These are phyloP conservation scores for Ceratobasidium sp. DNA, from an alignment of 1,284 basidiomycete species.

Conservation along the genomic window DNA sequence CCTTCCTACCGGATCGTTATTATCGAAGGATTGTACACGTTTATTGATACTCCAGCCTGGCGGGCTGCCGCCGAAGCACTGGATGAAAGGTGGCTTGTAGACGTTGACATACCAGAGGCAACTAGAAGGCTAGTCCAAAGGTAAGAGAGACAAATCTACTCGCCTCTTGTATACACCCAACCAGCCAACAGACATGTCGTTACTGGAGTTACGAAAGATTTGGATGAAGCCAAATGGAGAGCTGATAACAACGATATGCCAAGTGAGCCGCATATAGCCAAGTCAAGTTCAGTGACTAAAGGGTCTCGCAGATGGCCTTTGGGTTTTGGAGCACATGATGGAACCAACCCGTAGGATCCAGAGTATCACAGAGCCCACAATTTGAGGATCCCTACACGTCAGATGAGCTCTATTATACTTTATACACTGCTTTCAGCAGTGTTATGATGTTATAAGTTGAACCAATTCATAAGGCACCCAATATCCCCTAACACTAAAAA, in stretches of 20 bases:
- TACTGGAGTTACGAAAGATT: slow-evolving; percentile 73
- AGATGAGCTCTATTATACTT: too few relatives aligned
- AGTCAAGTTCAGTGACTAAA: not conserved
- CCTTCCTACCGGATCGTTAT: slow-evolving; percentile 76
- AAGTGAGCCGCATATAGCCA: slow-evolving; percentile 57
- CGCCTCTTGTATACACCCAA: not conserved
- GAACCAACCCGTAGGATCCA: slow-evolving; percentile 45
- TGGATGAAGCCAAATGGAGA: slow-evolving; percentile 71
- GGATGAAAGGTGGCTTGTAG: slow-evolving; percentile 82
- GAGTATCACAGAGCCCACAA: slow-evolving; percentile 41
- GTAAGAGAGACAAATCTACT: not conserved
- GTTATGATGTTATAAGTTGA: too few relatives aligned
- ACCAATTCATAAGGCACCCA: too few relatives aligned
- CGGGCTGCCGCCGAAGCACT: slow-evolving; percentile 66
- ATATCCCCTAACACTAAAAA: too few relatives aligned
- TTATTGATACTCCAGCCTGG: slow-evolving; percentile 79
- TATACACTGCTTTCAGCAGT: too few relatives aligned
- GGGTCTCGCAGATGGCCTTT: slow-evolving; percentile 44
- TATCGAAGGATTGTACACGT: slow-evolving; percentile 85
- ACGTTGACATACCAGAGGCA: slow-evolving; percentile 67
- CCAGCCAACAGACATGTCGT: slow-evolving; percentile 64
- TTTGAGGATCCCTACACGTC: not conserved
- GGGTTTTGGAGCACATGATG: slow-evolving; percentile 46
- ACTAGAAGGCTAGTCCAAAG: slow-evolving; percentile 67
- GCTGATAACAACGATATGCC: slow-evolving; percentile 78